These are phyloP conservation scores for Alternaria sp. DNA, from an alignment of 2,329 filamentous ascomycete species.

Conservation along the genomic window DNA sequence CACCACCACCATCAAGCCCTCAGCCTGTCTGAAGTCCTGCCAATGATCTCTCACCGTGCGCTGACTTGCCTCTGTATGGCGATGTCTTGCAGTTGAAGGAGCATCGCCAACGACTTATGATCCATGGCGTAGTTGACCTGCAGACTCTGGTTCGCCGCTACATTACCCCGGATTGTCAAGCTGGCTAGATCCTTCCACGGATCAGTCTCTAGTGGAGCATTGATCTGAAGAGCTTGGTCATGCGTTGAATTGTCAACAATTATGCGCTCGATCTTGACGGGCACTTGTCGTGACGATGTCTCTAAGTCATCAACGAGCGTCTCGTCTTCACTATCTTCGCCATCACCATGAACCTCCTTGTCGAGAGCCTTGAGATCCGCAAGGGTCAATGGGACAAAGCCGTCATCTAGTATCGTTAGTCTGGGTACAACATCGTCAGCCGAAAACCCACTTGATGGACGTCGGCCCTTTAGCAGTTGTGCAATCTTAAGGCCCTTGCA, in stretches of 20 bases:
- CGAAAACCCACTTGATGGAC: background rate
- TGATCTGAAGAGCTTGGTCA: constrained; percentile 23
- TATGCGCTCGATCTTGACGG: background rate
- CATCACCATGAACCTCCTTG: background rate
- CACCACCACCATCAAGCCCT: too few relatives aligned
- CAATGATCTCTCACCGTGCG: too few relatives aligned
- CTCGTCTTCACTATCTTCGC: background rate
- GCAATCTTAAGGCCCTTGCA: background rate
- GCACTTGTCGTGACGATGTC: background rate
- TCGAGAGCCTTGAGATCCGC: background rate
- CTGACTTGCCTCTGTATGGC: too few relatives aligned
- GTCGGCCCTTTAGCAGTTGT: background rate
- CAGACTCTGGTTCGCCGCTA: constrained; percentile 9
- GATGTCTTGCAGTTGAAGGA: too few relatives aligned
- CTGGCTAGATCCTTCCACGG: constrained; percentile 17
- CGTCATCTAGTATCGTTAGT: background rate
- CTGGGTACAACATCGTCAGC: background rate
- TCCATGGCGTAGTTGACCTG: constrained; percentile 2
- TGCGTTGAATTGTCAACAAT: constrained; percentile 17
- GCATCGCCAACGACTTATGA: too few relatives aligned
- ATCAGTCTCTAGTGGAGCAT: constrained; percentile 19
- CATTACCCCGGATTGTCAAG: constrained; percentile 21
- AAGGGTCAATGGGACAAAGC: background rate
- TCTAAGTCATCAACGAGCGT: background rate
- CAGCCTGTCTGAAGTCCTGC: too few relatives aligned